Conservation (phyloP, 176 grass and related monocot species). For the Carex parvula region DNA sequence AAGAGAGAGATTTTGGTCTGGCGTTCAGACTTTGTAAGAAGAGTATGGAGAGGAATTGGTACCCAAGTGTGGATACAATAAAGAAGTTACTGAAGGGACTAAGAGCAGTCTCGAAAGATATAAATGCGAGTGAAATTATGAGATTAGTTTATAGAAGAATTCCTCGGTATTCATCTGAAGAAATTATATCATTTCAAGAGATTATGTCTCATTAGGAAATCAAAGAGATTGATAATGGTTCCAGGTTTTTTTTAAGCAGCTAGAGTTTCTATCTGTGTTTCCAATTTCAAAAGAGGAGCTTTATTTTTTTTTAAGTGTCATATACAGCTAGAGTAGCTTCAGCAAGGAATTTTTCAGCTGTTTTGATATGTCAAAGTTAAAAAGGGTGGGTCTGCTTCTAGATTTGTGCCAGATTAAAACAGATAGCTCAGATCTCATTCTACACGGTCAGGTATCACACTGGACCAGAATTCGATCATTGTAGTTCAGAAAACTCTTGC, state of each 20-base stretch:
- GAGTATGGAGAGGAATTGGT: slow-evolving; percentile 79
- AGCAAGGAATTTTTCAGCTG: too few species aligned
- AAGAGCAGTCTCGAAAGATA: slow-evolving; percentile 52
- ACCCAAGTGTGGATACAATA: slow-evolving; percentile 54
- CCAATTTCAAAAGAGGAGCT: too few species aligned
- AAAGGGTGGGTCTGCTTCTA: too few species aligned
- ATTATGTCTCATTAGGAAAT: slow-evolving; percentile 34
- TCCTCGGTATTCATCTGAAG: slow-evolving; percentile 49
- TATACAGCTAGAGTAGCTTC: too few species aligned
- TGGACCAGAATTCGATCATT: neutral
- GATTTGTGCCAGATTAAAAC: too few species aligned
- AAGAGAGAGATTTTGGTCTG: slow-evolving; percentile 59
- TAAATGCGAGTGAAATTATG: slow-evolving; percentile 64
- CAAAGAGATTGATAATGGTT: too few species aligned
- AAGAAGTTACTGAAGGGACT: slow-evolving; percentile 65
- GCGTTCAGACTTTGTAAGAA: slow-evolving; percentile 49
- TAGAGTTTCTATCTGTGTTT: too few species aligned
- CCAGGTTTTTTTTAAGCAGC: too few species aligned
- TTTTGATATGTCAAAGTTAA: too few species aligned
- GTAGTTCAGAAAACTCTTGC: neutral
- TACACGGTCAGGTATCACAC: too few species aligned
- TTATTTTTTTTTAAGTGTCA: too few species aligned
- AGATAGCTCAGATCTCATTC: too few species aligned
- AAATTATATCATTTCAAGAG: slow-evolving; percentile 48
- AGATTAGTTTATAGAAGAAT: slow-evolving; percentile 53